These are phyloP conservation scores for Zea luxurians DNA, from an alignment of 176 grass and related monocot species.

Conservation along the genomic window DNA sequence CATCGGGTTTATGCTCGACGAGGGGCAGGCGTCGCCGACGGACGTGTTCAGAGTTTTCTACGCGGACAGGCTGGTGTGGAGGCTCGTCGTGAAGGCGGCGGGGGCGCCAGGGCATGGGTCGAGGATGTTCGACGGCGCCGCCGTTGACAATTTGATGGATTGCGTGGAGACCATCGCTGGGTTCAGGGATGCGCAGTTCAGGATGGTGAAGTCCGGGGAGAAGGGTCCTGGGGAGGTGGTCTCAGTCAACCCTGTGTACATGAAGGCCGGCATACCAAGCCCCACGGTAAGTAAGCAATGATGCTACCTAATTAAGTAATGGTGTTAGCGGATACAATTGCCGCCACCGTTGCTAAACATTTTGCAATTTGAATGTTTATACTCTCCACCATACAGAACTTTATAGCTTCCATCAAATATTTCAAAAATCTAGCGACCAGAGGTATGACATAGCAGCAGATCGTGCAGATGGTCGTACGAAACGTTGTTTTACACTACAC, in stretches of 20 bases:
- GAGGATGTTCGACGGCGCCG: conserved; percentile 68
- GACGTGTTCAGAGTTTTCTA: conserved; percentile 91
- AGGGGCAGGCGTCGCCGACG: conserved; percentile 79
- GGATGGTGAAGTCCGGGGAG: conserved; percentile 60
- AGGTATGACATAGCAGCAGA: no score
- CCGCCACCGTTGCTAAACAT: background rate
- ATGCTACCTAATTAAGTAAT: background rate
- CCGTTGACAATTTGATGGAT: conserved; percentile 84
- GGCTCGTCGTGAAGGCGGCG: conserved; percentile 64
- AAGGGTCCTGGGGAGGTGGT: conserved; percentile 63
- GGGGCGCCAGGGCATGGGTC: conserved; percentile 75
- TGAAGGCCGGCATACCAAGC: conserved; percentile 76
- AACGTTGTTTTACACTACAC: no score
- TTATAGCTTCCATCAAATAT: background rate
- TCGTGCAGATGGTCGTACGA: no score
- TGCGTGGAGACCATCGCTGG: conserved; percentile 53
- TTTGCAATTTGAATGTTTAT: background rate
- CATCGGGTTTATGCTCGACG: conserved; percentile 80
- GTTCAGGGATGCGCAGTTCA: conserved; percentile 70
- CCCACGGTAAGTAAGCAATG: conserved; percentile 56
- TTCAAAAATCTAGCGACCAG: no score
- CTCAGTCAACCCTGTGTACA: conserved; percentile 77
- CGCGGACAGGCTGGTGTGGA: conserved; percentile 65
- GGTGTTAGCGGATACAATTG: background rate
- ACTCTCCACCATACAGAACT: background rate